Conservation (phyloP, 441 rosid genomes). For the Erodium chrysanthum region DNA sequence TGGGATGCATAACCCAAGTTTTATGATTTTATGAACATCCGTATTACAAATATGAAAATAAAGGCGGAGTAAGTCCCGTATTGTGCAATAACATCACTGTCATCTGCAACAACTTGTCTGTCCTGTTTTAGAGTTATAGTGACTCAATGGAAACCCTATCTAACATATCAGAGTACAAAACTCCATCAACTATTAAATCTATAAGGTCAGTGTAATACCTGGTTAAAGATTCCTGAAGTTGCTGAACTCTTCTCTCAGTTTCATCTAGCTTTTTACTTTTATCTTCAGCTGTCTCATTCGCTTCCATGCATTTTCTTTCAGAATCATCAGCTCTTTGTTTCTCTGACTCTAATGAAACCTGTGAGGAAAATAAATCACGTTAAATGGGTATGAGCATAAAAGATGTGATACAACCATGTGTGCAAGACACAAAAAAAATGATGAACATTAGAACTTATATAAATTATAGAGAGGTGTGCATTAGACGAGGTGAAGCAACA, state of each 20-base stretch:
- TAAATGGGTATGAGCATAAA: background rate
- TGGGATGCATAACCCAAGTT: no score
- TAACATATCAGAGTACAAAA: background rate
- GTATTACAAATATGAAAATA: background rate
- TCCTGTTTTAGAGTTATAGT: no score
- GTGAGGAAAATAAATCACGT: slow-evolving; percentile 12
- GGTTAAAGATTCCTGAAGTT: slow-evolving; percentile 69
- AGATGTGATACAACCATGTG: background rate
- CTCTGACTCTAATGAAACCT: slow-evolving; percentile 62
- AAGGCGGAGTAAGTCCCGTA: background rate
- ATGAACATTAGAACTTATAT: background rate
- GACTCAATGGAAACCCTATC: slow-evolving; percentile 2
- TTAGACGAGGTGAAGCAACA: background rate
- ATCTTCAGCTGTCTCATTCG: slow-evolving; percentile 45
- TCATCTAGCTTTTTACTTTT: slow-evolving; percentile 55
- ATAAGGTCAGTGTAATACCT: slow-evolving; percentile 36
- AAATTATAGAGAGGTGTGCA: background rate
- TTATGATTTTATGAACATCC: background rate
- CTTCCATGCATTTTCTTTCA: slow-evolving; percentile 52
- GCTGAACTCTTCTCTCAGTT: slow-evolving; percentile 62
- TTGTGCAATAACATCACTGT: slow-evolving; percentile 8
- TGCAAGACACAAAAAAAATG: background rate
- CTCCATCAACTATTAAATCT: background rate
- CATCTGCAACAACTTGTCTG: background rate
- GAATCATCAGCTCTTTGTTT: slow-evolving; percentile 56